Evolutionary conservation across 495 filamentous ascomycete species (phyloP), one percentile per base, ranked within the genome.

Genomic region (Amniculicola lignicola): DNA sequence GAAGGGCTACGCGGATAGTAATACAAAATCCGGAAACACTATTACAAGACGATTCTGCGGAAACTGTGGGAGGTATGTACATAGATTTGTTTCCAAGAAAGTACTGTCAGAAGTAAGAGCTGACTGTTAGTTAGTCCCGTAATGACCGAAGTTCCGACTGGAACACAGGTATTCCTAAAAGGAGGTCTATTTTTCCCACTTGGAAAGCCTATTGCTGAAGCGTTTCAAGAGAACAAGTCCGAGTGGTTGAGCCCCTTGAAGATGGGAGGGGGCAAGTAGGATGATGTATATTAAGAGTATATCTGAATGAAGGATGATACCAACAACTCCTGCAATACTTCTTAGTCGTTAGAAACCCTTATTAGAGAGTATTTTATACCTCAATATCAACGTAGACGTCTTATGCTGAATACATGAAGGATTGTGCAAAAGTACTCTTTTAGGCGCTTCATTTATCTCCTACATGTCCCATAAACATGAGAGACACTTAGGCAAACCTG

Each of bases 31-130:
- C 36, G 57, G 57, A 2, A 60, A 60, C 22, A 33, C 35, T 0
- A 47, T 60, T n/a, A 48, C 35, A 14, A 27, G 49, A 18, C 19
- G 49, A 31, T 60, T 60, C 24, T 60, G 49, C 24, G 49, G 41
- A 1, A 54, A 41, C 18, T 60, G 57, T 44, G 57, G 57, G 14
- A 48, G 57, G 57, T 43, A 49, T 3, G 50, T 39, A 1, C 9
- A 18, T 6, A n/a, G n/a, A n/a, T n/a, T n/a, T n/a, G n/a, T 7
- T 11, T 11, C 27, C 2, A 2, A 12, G 6, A 12, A 22, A 23
- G 12, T 19, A 25, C 14, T 44, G 33, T 9, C n/a, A 23, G 3
- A 35, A 6, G 23, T 22, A 11, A 36, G 15, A 10, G 7, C 40
- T 47, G 31, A 53, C 15, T 40, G 22, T 2, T 10, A 31, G 1